phyloP scores from a whole-genome alignment of 2,329 filamentous ascomycete genomes.

The Stagonosporopsis cucurbitacearum region DNA sequence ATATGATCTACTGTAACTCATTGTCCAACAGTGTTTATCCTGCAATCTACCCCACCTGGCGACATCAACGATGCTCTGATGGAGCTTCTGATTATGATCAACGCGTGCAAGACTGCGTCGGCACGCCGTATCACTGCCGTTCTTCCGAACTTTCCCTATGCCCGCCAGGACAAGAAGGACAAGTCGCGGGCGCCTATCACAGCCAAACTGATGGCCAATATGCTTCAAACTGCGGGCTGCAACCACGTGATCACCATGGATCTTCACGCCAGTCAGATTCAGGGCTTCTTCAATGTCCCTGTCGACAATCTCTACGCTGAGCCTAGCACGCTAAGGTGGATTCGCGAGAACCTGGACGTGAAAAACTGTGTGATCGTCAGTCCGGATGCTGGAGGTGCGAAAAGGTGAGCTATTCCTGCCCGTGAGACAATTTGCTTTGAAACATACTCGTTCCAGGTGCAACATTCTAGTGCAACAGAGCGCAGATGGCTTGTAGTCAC shows the following conservation, averaged over 20 bases:
- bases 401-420: conserved; percentile 63
- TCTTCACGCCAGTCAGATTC: conserved; percentile 89
- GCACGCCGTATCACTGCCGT: conserved; percentile 94
- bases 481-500: background rate
- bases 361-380: conserved; percentile 92
- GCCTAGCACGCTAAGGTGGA: conserved; percentile 90
- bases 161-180: conserved; percentile 97
- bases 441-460: background rate
- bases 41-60: conserved; percentile 92
- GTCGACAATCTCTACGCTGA: conserved; percentile 90
- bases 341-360: conserved; percentile 81
- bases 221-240: conserved; percentile 93
- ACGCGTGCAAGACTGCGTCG: conserved; percentile 85
- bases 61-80: conserved; percentile 98
- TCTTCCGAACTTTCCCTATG: conserved; percentile 95
- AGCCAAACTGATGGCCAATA: conserved; percentile 94
- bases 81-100: conserved; percentile 98
- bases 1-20: conserved; percentile 28
- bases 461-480: background rate
- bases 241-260: conserved; percentile 97
- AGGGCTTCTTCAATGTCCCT: conserved; percentile 91
- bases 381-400: conserved; percentile 92
- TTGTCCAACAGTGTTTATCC: conserved; percentile 75
- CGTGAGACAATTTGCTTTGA: background rate
- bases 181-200: conserved; percentile 95